Conservation (phyloP, 164 flowering plant species). For the Houttuynia cordata region DNA sequence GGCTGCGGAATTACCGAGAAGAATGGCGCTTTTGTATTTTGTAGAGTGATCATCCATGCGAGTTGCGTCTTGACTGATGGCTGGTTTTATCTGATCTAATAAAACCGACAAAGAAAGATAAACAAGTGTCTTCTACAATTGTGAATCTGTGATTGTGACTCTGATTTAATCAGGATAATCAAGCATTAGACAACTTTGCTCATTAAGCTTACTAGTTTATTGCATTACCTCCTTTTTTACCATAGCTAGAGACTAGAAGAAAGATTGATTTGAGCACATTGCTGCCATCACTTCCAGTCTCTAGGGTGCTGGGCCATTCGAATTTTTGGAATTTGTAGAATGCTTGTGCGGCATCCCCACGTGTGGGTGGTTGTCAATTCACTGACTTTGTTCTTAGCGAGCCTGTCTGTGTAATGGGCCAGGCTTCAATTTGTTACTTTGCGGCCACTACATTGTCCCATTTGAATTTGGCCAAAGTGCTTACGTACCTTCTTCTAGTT, state of each 20-base stretch:
- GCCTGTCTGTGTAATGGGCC: neutral
- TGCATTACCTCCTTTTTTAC: no score
- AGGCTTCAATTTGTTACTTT: neutral
- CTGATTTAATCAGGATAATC: no score
- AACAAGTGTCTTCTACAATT: no score
- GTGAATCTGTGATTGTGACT: no score
- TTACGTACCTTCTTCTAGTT: no score
- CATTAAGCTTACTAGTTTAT: no score
- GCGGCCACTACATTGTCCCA: neutral
- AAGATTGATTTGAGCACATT: neutral
- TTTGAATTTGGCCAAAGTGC: neutral
- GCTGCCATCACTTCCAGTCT: neutral
- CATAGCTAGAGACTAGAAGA: no score
- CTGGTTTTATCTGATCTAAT: no score
- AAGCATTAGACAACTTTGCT: no score
- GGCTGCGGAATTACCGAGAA: neutral
- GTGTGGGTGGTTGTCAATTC: neutral
- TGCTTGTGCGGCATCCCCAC: neutral
- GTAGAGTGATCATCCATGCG: neutral
- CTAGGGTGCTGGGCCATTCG: neutral
- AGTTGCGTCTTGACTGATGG: no score
- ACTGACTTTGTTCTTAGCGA: neutral
- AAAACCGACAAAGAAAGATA: no score
- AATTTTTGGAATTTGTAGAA: neutral
- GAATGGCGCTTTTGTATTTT: neutral